Evolutionary conservation across 2,329 filamentous ascomycete genomes (phyloP).

Genomic region (Gnomoniopsis smithogilvyi): DNA sequence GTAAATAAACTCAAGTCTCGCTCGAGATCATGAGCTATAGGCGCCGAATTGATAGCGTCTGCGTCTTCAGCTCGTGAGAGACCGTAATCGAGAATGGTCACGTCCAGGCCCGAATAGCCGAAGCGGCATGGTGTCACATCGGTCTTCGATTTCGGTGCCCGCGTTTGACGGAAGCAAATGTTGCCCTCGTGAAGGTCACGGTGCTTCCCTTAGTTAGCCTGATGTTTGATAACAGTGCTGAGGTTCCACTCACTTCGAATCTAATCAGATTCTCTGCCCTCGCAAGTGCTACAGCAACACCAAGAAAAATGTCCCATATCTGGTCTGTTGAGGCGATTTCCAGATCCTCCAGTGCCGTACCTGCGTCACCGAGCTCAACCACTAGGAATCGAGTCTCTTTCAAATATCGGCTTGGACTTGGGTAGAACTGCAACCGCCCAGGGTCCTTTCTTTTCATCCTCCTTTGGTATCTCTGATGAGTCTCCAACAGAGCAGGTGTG

Average conservation of each 20-base stretch:
- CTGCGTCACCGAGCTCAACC: constrained; percentile 62
- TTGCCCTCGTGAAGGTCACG: constrained; percentile 66
- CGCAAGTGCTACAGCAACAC: constrained; percentile 57
- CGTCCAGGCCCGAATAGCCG: constrained; percentile 58
- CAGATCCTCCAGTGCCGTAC: constrained; percentile 57
- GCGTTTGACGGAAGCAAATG: constrained; percentile 51
- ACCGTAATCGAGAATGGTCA: constrained; percentile 65
- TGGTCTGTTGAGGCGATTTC: constrained; percentile 45
- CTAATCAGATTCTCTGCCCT: constrained; percentile 54
- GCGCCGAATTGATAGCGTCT: constrained; percentile 31
- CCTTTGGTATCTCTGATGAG: constrained; percentile 57
- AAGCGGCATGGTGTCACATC: constrained; percentile 38
- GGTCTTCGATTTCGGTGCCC: constrained; percentile 28
- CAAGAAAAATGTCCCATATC: constrained; percentile 62
- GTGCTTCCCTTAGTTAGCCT: constrained; percentile 39
- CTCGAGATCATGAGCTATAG: constrained; percentile 57
- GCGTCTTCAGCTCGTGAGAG: constrained; percentile 54
- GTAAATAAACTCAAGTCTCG: constrained; percentile 58
- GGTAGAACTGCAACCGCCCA: constrained; percentile 57
- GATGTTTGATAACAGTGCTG: not conserved
- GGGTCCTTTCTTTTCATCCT: constrained; percentile 53
- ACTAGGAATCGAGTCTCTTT: constrained; percentile 57
- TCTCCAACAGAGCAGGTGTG: constrained; percentile 51
- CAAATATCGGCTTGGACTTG: constrained; percentile 57
- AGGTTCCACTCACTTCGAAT: constrained; percentile 50